Base-by-base conservation (phyloP, 257 asterid genomes). In the Ocimum tenuiflorum region DNA sequence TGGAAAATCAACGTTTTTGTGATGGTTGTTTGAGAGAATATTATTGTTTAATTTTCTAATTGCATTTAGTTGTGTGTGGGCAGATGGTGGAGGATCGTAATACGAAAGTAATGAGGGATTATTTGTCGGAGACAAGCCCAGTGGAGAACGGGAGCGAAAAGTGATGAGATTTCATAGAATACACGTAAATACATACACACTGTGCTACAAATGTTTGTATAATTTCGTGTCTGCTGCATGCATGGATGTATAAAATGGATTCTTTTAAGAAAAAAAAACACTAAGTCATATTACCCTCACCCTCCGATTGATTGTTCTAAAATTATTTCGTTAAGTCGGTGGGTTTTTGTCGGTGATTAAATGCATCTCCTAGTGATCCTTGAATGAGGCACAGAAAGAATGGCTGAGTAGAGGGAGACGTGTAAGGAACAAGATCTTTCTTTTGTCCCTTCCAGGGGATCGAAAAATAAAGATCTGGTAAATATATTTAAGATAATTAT, bases 51-150 rank as follows among this genome's bases (percentile, higher is more conserved):
- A 1, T 3, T 43, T 31, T 8, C 59, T 15, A 19, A 50, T 22
- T 14, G 11, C 4, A 1, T 15, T 14, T 50, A 22, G 56, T 19
- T 51, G 60, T 57, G 19, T 58, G 42, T 54, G 8, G 14, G 77
- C 95, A 90, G 97, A 83, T 84, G 96, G 84, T 86, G 59, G 83
- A 84, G 57, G 95, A 86, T 2, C 81, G 76, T 7, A 91, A 91
- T 53, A 88, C 95, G 27, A 86, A 75, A 58, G 65, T 91, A 2
- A 88, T 91, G 96, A 82, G 88, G 80, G 95, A 88, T 24, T 91
- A 90, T 60, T 85, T 91, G 18, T 72, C 79, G 59, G 91, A 89
- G 75, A 86, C 91, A 7, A 90, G 84, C 60, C 66, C 80, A 1
- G 71, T 41, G 5, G 83, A 75, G 68, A 70, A 60, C 38, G 82